Conservation (phyloP, 768 basidiomycete species). For the Naganishia antarctica region DNA sequence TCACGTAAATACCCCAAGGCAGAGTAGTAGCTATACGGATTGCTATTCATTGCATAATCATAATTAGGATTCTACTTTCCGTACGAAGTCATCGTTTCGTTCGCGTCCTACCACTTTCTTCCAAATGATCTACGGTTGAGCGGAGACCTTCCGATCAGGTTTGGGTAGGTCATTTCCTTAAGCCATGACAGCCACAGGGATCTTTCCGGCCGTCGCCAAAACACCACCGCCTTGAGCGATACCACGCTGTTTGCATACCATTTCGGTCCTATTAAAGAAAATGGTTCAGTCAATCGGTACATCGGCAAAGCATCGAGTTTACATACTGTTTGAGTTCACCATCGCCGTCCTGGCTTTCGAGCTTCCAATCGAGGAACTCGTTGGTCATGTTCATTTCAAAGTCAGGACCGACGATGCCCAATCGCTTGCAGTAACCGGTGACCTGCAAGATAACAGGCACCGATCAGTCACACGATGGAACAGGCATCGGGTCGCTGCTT, state of each 20-base stretch:
- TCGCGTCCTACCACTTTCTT: too few species aligned
- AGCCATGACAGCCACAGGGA: too few species aligned
- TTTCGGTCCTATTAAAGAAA: conserved; percentile 8
- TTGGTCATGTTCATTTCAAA: conserved; percentile 40
- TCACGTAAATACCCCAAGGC: too few species aligned
- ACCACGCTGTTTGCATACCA: conserved; percentile 14
- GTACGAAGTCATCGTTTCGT: too few species aligned
- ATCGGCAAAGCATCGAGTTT: neutral
- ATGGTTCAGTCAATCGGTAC: too few species aligned
- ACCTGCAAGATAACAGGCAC: neutral
- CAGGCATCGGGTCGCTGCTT: neutral
- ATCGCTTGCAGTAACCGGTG: conserved; percentile 32
- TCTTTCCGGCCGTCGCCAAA: conserved; percentile 11
- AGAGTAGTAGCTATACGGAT: too few species aligned
- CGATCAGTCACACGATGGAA: neutral
- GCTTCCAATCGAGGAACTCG: conserved; percentile 23
- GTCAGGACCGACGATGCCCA: conserved; percentile 26
- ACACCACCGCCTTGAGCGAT: conserved; percentile 17
- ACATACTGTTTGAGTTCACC: conserved; percentile 25
- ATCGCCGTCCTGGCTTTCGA: conserved; percentile 23
- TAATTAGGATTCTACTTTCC: too few species aligned
- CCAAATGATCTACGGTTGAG: too few species aligned
- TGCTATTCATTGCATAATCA: too few species aligned
- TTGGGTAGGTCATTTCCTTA: too few species aligned
- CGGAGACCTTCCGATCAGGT: too few species aligned